Evolutionary conservation across 805 yeast species (phyloP), one percentile per base, ranked within the genome.

Genomic region (Maudiozyma bulderi): DNA sequence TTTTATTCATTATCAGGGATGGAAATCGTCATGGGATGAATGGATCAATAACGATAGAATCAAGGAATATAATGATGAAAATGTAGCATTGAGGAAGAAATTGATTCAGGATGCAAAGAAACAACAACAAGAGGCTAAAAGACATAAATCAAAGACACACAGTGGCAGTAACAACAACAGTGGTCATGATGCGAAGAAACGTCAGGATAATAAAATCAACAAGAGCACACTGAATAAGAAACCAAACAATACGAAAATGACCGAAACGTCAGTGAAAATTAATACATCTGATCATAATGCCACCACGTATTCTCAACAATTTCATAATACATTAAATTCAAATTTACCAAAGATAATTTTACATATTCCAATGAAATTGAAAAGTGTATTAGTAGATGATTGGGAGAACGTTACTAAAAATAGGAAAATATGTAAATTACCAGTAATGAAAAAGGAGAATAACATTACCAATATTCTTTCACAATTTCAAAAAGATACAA

Each of bases 21-120:
- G 99, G 99, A 91, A 90, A 60, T 67, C 82, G 14, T 81, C 89
- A 50, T 91, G 96, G 96, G 98, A 91, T 62, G 99, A 91, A 65
- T 91, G 99, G 99, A 91, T 91, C 1, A 75, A 77, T 1, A 65
- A 67, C 7, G 81, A 78, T 39, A 69, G 98, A 35, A 75, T 91
- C 6, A 70, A 86, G 59, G 83, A 80, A 53, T 73, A 73, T 60
- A 84, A 76, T 45, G 82, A 79, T 32, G 95, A 84, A 54, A 88
- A 85, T 58, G 57, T 84, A 47, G 69, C 74, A 45, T 67, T 79
- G 46, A 86, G 83, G 64, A 77, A 80, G 54, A 81, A 77, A 52
- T 66, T 86, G 54, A 77, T 77, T 51, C 68, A 67, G 33, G 75
- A 74, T 20, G 64, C 54, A 43, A 60, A 54, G 56, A 64, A 53